Evolutionary conservation across 805 yeast genomes (phyloP).

Genomic region (Sugiyamaella floridensis): DNA sequence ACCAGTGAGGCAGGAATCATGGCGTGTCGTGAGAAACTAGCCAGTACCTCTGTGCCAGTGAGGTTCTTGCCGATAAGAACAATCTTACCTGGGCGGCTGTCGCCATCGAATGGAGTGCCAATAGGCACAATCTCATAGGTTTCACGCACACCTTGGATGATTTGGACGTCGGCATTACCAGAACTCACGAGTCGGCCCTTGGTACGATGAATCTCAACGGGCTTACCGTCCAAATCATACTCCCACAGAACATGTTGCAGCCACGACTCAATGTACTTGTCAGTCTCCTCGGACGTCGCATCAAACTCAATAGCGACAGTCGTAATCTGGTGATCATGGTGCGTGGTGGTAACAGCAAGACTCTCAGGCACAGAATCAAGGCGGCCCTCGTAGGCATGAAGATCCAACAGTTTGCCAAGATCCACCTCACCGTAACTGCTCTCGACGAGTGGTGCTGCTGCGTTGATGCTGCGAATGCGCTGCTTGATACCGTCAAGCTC

Average conservation of each 20-base stretch:
- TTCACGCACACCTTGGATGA: conserved; percentile 88
- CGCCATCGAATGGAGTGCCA: conserved; percentile 28
- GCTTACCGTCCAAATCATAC: conserved; percentile 35
- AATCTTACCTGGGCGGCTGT: conserved; percentile 44
- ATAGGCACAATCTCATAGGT: conserved; percentile 72
- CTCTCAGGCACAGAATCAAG: conserved; percentile 10
- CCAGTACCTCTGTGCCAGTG: conserved; percentile 22
- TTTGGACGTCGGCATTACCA: conserved; percentile 24
- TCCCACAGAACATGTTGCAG: conserved; percentile 78
- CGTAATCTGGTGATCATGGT: conserved; percentile 36
- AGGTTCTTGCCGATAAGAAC: conserved; percentile 73
- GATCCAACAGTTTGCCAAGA: conserved; percentile 59
- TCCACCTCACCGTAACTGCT: conserved; percentile 71
- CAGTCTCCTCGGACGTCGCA: conserved; percentile 34
- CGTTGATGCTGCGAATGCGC: conserved; percentile 52
- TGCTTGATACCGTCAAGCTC: conserved; percentile 30
- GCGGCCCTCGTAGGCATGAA: conserved; percentile 64
- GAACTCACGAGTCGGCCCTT: conserved; percentile 63
- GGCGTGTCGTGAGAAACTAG: conserved; percentile 3
- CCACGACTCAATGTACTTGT: conserved; percentile 48
- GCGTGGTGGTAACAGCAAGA: conserved; percentile 7
- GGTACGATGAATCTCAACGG: conserved; percentile 67
- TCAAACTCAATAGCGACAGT: conserved; percentile 47
- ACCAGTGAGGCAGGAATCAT: neutral
- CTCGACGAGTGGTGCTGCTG: conserved; percentile 56